Evolutionary conservation across 2,329 filamentous ascomycete species (phyloP), one percentile per base, ranked within the genome.

Genomic region (Aspergillus phoenicis): DNA sequence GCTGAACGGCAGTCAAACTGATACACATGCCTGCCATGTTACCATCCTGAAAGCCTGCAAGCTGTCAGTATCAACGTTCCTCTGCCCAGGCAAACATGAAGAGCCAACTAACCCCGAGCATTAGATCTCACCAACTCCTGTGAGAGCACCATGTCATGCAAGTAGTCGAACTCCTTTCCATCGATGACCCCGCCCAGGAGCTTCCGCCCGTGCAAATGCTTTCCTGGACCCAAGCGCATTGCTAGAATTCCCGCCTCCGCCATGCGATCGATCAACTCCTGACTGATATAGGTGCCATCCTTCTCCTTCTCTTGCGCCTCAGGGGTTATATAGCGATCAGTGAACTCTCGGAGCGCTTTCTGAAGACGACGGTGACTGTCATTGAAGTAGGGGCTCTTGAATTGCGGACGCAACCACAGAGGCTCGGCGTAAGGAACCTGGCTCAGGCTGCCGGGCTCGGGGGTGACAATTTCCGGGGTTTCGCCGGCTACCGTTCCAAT

Each of bases 21-120:
- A 96, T 96, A 28, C 88, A 88, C 90, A 96, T 92, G 56, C 92
- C 91, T 2, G 91, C 89, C 85, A 96, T 87, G 77, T 92, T 93
- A 3, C 91, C 92, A 73, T 96, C 92, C 75, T 91, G 88, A 78
- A 95, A 96, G 1, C 91, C 72, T 74, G 43, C 4, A 2, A 52
- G 36, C 11, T 13, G 41, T 62, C 22, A 66, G 54, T 10, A 36
- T 20, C 13, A 7, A 2, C 11, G 11, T 15, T 15, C 30, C 38
- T 8, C 11, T 7, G 20, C 7, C 36, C 3, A 30, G 43, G 22
- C n/a, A n/a, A 26, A 33, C 4, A 10, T 20, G 3, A n/a, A 30
- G 30, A 17, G 4, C 24, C 20, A 6, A 64, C 65, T 8, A 39
- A 73, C 73, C 92, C 68, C 91, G 81, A 28, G 89, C 87, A 74